Percentiles rank a stretch among this genome's conserved stretches.
Evolutionary conservation across 805 yeast genomes (phyloP).

Genomic region (Saccharomycopsis vini): DNA sequence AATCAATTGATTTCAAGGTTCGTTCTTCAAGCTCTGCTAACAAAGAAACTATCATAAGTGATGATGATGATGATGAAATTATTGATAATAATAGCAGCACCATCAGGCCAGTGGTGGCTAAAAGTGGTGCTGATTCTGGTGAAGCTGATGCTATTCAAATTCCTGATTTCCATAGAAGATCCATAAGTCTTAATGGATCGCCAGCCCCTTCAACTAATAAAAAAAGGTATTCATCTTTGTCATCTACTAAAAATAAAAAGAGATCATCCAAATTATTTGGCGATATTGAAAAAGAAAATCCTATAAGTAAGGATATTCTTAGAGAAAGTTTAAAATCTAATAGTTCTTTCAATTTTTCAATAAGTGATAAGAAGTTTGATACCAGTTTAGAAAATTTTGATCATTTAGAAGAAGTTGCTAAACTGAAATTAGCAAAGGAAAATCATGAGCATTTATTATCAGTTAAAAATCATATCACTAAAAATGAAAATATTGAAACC

Average conservation of each 20-base stretch:
- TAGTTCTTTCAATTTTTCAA: background rate
- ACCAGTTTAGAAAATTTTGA: constrained; percentile 15
- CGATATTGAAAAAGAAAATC: background rate
- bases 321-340: background rate
- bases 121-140: too few species aligned
- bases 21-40: constrained; percentile 1
- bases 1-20: background rate
- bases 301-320: background rate
- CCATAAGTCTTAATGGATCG: constrained; percentile 4
- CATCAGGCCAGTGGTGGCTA: constrained; percentile 9
- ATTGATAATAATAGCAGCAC: constrained; percentile 12
- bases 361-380: constrained; percentile 1
- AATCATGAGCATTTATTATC: constrained; percentile 11
- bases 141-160: background rate
- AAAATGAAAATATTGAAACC: background rate
- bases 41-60: too few species aligned
- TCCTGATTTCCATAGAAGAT: background rate
- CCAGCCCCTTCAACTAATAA: constrained; percentile 7
- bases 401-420: constrained; percentile 18
- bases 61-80: background rate
- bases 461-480: background rate
- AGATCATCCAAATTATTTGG: background rate
- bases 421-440: constrained; percentile 15
- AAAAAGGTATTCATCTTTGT: constrained; percentile 3
- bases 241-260: constrained; percentile 4